Percentiles rank a stretch among this genome's conserved stretches.
Conservation (phyloP, 306 rosid species). For the Inga oerstediana region DNA sequence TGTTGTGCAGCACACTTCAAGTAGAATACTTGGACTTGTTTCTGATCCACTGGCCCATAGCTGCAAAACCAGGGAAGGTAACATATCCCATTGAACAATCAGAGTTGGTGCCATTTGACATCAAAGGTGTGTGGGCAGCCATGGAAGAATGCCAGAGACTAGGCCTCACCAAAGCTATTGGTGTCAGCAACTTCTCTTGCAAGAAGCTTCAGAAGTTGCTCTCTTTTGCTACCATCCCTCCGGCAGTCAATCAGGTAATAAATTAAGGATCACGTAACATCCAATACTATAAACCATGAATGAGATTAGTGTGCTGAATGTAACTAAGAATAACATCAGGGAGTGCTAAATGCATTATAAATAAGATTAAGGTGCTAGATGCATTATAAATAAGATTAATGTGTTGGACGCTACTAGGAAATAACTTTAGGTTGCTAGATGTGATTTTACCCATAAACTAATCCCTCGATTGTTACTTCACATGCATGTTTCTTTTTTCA, state of each 20-base stretch:
- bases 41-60: conserved; percentile 51
- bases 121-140: conserved; percentile 70
- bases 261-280: neutral
- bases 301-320: no score
- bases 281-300: no score
- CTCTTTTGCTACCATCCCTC: conserved; percentile 65
- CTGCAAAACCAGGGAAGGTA: conserved; percentile 46
- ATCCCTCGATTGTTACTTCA: neutral
- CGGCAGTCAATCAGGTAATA: conserved; percentile 69
- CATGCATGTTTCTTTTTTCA: neutral
- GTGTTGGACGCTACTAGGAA: no score
- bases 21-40: conserved; percentile 43
- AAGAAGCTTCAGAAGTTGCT: conserved; percentile 63
- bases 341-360: no score
- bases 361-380: no score
- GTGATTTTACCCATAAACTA: no score
- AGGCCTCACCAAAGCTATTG: conserved; percentile 85
- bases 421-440: no score
- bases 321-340: no score
- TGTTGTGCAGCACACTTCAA: conserved; percentile 42
- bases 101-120: conserved; percentile 48
- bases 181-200: conserved; percentile 82
- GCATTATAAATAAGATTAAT: no score
- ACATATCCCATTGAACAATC: conserved; percentile 50
- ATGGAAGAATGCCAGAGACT: conserved; percentile 75